Percentiles rank a stretch among this genome's conserved stretches.
These are phyloP conservation scores for Mollisia scopiformis DNA, from an alignment of 2,329 filamentous ascomycete species.

Conservation along the genomic window DNA sequence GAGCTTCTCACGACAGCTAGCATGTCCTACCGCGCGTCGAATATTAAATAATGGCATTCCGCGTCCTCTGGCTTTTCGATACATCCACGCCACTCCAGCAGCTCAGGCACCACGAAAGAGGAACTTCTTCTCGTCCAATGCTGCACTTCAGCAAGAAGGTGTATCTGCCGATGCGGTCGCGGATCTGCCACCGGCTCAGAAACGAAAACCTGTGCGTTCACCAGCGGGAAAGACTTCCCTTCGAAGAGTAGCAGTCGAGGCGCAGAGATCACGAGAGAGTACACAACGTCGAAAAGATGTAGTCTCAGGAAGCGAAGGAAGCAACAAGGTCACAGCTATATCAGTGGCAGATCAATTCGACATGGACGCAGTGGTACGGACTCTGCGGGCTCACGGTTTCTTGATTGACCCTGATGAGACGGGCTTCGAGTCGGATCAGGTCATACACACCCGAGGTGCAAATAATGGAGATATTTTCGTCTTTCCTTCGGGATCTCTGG, in stretches of 20 bases:
- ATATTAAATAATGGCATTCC: slow-evolving; percentile 20
- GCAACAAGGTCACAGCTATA: slow-evolving; percentile 55
- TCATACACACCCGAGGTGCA: slow-evolving; percentile 63
- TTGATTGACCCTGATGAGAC: slow-evolving; percentile 63
- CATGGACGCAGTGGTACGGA: slow-evolving; percentile 61
- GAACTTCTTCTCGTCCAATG: slow-evolving; percentile 69
- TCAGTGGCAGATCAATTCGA: slow-evolving; percentile 67
- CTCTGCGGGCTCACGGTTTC: slow-evolving; percentile 62
- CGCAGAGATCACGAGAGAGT: slow-evolving; percentile 63
- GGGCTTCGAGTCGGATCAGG: slow-evolving; percentile 62
- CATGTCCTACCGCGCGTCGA: slow-evolving; percentile 16
- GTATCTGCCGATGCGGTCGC: slow-evolving; percentile 9
- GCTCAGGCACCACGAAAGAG: slow-evolving; percentile 52
- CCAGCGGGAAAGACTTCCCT: slow-evolving; percentile 72
- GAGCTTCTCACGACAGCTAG: slow-evolving; percentile 26
- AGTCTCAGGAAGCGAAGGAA: slow-evolving; percentile 40
- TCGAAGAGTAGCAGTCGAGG: slow-evolving; percentile 83
- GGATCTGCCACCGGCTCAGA: slow-evolving; percentile 22
- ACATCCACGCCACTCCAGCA: slow-evolving; percentile 50
- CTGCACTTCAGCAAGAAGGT: slow-evolving; percentile 48
- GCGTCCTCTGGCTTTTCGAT: slow-evolving; percentile 34
- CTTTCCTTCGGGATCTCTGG: slow-evolving; percentile 91
- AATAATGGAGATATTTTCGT: slow-evolving; percentile 88
- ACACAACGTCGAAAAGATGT: slow-evolving; percentile 23
- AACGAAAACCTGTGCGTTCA: slow-evolving; percentile 50